phyloP scores from a whole-genome alignment of 2,329 filamentous ascomycete genomes.

The Aspergillus proliferans region DNA sequence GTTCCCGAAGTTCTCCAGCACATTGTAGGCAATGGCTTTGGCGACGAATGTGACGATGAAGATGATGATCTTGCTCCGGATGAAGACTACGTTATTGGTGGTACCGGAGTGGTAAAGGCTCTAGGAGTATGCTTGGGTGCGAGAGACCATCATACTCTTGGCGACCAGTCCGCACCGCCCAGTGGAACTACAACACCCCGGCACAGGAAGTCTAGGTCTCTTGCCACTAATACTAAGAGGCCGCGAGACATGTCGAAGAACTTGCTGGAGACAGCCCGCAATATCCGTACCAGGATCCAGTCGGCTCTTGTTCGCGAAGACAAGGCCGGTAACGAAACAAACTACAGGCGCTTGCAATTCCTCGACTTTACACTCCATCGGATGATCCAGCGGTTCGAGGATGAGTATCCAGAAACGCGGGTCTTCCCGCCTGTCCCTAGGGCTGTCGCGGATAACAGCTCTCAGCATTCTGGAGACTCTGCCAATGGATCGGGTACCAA shows the following conservation, averaged over 20 bases:
- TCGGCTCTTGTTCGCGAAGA: slow-evolving; percentile 74
- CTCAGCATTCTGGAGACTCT: slow-evolving; percentile 30
- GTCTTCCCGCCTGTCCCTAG: slow-evolving; percentile 28
- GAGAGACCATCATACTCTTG: slow-evolving; percentile 52
- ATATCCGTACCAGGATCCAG: slow-evolving; percentile 77
- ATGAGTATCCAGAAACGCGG: slow-evolving; percentile 88
- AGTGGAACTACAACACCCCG: slow-evolving; percentile 52
- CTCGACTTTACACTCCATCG: slow-evolving; percentile 80
- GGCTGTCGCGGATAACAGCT: slow-evolving; percentile 21
- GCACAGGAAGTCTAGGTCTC: slow-evolving; percentile 43
- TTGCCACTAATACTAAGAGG: slow-evolving; percentile 50
- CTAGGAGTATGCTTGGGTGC: slow-evolving; percentile 85
- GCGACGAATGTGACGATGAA: slow-evolving; percentile 47
- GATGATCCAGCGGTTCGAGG: slow-evolving; percentile 93
- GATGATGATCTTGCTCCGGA: slow-evolving; percentile 68
- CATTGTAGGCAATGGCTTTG: slow-evolving; percentile 66
- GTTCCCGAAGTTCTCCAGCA: slow-evolving; percentile 80
- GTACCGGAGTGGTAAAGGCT: slow-evolving; percentile 91
- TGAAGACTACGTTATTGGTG: slow-evolving; percentile 92
- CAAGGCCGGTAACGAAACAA: slow-evolving; percentile 63
- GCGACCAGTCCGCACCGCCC: slow-evolving; percentile 35
- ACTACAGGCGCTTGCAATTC: slow-evolving; percentile 76
- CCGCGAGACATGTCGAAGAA: slow-evolving; percentile 93
- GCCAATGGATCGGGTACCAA: slow-evolving; percentile 12
- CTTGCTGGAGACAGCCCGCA: slow-evolving; percentile 76